A percentile compares a stretch with the other conserved stretches of the same genome.
Evolutionary conservation across 352 stramenopile species (phyloP).

Genomic region (Phytophthora foliorum): DNA sequence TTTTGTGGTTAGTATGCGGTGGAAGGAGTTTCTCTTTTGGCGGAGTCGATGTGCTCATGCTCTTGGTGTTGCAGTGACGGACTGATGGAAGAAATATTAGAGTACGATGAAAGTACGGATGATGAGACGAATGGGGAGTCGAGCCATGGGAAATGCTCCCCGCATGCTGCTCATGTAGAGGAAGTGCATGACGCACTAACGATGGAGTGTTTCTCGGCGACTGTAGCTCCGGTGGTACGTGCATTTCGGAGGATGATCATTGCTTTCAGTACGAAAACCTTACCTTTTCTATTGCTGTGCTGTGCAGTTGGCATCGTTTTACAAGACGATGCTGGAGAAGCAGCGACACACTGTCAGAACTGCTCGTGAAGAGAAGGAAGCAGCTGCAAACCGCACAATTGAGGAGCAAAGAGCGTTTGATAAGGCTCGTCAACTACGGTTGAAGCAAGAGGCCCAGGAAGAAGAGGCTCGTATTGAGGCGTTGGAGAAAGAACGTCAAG

Average conservation of each 20-base stretch:
- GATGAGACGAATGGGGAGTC: constrained; percentile 5
- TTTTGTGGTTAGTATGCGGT: constrained; percentile 20
- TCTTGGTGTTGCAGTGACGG: constrained; percentile 42
- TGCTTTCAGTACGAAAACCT: background rate
- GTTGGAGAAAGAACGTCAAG: constrained; percentile 22
- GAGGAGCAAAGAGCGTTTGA: constrained; percentile 33
- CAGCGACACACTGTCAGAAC: constrained; percentile 32
- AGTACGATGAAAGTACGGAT: constrained; percentile 28
- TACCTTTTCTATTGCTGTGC: constrained; percentile 1
- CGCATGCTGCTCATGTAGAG: constrained; percentile 34
- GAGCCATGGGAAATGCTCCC: constrained; percentile 13
- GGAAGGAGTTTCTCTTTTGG: background rate
- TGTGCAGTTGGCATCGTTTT: constrained; percentile 47
- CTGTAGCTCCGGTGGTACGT: constrained; percentile 35
- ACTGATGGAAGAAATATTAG: constrained; percentile 54
- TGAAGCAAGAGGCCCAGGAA: constrained; percentile 34
- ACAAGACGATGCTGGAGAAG: constrained; percentile 44
- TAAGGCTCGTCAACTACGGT: constrained; percentile 18
- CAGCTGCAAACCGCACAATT: constrained; percentile 30
- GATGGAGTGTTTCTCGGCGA: constrained; percentile 43
- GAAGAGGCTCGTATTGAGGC: constrained; percentile 33
- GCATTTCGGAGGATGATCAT: background rate
- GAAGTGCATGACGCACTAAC: constrained; percentile 53
- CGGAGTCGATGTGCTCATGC: background rate
- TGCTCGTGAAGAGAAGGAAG: constrained; percentile 38